Base-by-base conservation (phyloP, 2,329 filamentous ascomycete genomes). In the Fusarium tupiense region DNA sequence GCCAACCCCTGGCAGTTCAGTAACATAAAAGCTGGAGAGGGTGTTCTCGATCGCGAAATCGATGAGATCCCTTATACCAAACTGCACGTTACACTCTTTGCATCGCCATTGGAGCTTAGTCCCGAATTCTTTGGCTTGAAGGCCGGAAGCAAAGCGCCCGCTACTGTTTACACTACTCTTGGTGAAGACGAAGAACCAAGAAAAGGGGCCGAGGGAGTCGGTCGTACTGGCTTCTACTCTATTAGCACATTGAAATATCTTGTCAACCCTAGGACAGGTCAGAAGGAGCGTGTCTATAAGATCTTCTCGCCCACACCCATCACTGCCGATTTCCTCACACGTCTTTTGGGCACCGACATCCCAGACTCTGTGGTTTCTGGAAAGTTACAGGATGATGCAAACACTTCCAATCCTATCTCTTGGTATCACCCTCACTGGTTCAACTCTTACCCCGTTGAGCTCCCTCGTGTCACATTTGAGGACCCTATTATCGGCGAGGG, bases 61-160 rank as follows among this genome's bases (percentile, higher is more conserved):
- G 93, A 96, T 74, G 82, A 89, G 52, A 91, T 98, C n/a, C 93
- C 94, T 0, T 99, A 98, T 81, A 93, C 94, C 6, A 89, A 89
- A 54, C 88, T 98, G 1, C 92, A 98, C 79, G 96, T 98, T 60
- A 98, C 96, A 0, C 89, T 98, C 2, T 96, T 99, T 78, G 88
- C 95, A 1, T 94, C 94, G 1, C 91, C 94, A 0, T 89, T 91
- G 76, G 87, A 84, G n/a, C 88, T 97, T n/a, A 91, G 89, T 26
- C 88, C 93, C 0, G 81, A 81, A 6, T 95, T 91, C 80, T 98
- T 98, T 85, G 89, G 90, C 64, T 86, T 97, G 4, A 79, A 86
- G 5, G 80, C 87, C 0, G 87, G 83, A n/a, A 83, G 85, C 37
- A 81, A 85, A 22, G 89, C 93, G 1, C 96, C 96, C 0, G 90